Conservation (phyloP, 257 asterid species). For the Nemophila menziesii region DNA sequence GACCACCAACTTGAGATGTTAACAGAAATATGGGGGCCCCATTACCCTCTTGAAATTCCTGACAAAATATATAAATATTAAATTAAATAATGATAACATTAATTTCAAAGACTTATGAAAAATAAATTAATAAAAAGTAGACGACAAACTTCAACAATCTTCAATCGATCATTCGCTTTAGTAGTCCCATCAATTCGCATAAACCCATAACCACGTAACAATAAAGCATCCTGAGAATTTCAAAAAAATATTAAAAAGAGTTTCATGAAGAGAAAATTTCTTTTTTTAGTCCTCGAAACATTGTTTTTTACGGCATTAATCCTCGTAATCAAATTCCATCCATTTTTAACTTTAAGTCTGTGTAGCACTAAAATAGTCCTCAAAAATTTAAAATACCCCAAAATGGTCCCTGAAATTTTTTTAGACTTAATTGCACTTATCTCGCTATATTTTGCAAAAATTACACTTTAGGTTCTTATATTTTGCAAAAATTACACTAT, state of each 20-base stretch:
- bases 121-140: conserved; percentile 8
- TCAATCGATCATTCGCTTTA: conserved; percentile 61
- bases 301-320: no score
- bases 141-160: conserved; percentile 61
- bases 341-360: no score
- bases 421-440: no score
- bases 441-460: no score
- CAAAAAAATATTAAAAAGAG: conserved; percentile 3
- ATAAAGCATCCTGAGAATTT: conserved; percentile 55
- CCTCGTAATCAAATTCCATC: no score
- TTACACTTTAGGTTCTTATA: no score
- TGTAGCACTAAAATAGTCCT: no score
- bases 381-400: no score
- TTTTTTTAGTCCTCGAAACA: no score
- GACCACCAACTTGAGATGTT: conserved; percentile 95
- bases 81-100: conserved; percentile 5
- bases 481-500: no score
- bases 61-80: conserved; percentile 11
- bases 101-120: conserved; percentile 3
- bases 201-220: conserved; percentile 43
- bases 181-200: conserved; percentile 89
- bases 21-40: conserved; percentile 77
- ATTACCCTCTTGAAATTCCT: conserved; percentile 89
- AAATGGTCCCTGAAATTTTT: no score
- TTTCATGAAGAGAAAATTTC: no score